Base-by-base conservation (phyloP, 202 grass and related monocot species). In the Hordeum pubiflorum region DNA sequence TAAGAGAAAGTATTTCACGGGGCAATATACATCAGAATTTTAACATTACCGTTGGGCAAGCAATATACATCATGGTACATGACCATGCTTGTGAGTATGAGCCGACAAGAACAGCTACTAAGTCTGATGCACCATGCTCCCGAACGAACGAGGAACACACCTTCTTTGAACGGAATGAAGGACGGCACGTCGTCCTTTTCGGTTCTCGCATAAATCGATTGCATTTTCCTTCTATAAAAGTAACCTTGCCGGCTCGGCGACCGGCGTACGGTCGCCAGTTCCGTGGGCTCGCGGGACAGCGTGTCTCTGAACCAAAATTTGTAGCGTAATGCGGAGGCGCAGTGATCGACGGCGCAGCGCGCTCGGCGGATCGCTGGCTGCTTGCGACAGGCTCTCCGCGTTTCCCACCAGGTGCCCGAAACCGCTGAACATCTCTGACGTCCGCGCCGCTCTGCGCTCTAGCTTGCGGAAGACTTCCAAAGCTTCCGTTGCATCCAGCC, bases 391-490 rank as follows among this genome's bases (percentile, higher is more conserved):
- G 37, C 38, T 1, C 3, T 44, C 12, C 41, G 67, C 12, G 43
- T 71, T 71, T 71, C 68, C 22, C 13, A 10, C 39, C 67, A 44
- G 67, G 67, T 70, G 68, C 68, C 15, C 10, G 22, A 17, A 17
- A 71, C 68, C 41, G 24, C 68, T 70, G 68, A 70, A 71, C 40
- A 27, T 17, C 68, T 70, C 68, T 70, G 40, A 70, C 67, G 40
- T 29, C 31, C 48, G 48, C 48, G 62, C 63, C 46, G 22, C 39
- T 17, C 66, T 46, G 36, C n/a, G 37, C 63, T 12, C 38, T 22
- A 2, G 9, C 41, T 44, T 7, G 10, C 64, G 5, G 2, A 72
- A 18, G 69, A 48, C 23, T 46, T 29, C 13, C n/a, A 58, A 48
- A 27, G 7, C 69, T 29, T 23, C 69, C 40, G 41, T 50, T 72